Evolutionary conservation across 2,329 filamentous ascomycete species (phyloP).

Genomic region (Verticillium longisporum): DNA sequence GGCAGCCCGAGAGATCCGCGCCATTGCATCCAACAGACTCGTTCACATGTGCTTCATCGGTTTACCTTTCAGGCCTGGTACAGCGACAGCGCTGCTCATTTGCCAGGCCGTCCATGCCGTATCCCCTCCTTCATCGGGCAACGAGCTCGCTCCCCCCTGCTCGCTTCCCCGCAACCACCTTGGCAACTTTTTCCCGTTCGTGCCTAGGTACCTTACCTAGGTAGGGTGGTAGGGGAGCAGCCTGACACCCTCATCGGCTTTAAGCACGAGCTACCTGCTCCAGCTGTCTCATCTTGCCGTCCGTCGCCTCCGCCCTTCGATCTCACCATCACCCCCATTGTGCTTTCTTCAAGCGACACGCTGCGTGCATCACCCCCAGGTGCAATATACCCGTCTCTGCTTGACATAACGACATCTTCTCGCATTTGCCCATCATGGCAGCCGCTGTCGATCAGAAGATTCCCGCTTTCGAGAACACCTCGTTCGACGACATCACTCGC

Average conservation of each 20-base stretch:
- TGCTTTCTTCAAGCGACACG: not conserved
- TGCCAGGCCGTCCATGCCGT: not conserved
- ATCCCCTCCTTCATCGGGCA: not conserved
- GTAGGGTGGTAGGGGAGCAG: no score
- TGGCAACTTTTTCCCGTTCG: not conserved
- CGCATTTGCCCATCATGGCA: not conserved
- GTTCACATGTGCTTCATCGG: not conserved
- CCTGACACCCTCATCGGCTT: no score
- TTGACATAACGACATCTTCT: not conserved
- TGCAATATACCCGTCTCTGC: no score
- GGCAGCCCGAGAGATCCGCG: not conserved
- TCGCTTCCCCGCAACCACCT: slow-evolving; percentile 1
- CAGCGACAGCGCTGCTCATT: not conserved
- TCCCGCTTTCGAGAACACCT: slow-evolving; percentile 50
- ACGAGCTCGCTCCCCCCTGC: not conserved
- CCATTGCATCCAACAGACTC: not conserved
- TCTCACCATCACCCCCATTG: no score
- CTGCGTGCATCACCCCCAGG: not conserved
- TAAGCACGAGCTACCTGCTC: no score
- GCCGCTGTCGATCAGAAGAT: slow-evolving; percentile 27
- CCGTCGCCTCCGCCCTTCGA: not conserved
- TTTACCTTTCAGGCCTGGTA: no score
- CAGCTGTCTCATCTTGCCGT: not conserved
- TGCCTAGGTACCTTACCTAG: no score
- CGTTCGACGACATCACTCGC: slow-evolving; percentile 58